Evolutionary conservation across 257 asterid genomes (phyloP), one percentile per base, ranked within the genome.

Genomic region (Mentha longifolia): DNA sequence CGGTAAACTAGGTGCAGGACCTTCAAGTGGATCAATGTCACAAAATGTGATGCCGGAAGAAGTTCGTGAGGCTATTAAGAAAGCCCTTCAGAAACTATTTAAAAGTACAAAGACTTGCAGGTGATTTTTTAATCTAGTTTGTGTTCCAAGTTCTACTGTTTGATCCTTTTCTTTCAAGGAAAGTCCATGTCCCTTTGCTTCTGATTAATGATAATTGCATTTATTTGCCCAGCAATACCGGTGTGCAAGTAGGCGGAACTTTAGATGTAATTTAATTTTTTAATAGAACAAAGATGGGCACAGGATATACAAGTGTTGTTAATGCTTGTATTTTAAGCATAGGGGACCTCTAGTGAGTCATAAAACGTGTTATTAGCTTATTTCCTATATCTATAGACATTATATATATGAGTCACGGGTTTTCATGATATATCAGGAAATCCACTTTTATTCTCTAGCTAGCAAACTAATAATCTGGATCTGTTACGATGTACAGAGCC

Each of bases 41-140:
- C 78, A 72, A 77, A 75, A 67, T 72, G 79, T 81, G 11, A 85
- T 89, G 89, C 66, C 96, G 10, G 88, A 80, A 68, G 92, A 84
- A 73, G 87, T 81, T 79, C 83, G 88, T 31, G 95, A 89, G 57
- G 85, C 85, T 83, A 67, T 86, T 55, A 79, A 75, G 11, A 84
- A 84, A 77, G 88, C 90, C 35, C 88, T 94, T 78, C 82, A 74
- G 71, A 82, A 79, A 71, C 78, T 91, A 71, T 87, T 94, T 42
- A 85, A 86, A 73, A 66, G 20, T 64, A 78, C 76, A 73, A 92
- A 88, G 82, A 89, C 85, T 87, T 94, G 96, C 91, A 88, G 98
- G 99, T 92, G 75, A 83, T 35, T 14, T 45, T 45, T 46, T 50
- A 22, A 49, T 19, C 33, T 45, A 15, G 46, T 61, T 70, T 66